Evolutionary conservation across 2,329 filamentous ascomycete genomes (phyloP), one percentile per base, ranked within the genome.

Genomic region (Furcasterigmium sp.): DNA sequence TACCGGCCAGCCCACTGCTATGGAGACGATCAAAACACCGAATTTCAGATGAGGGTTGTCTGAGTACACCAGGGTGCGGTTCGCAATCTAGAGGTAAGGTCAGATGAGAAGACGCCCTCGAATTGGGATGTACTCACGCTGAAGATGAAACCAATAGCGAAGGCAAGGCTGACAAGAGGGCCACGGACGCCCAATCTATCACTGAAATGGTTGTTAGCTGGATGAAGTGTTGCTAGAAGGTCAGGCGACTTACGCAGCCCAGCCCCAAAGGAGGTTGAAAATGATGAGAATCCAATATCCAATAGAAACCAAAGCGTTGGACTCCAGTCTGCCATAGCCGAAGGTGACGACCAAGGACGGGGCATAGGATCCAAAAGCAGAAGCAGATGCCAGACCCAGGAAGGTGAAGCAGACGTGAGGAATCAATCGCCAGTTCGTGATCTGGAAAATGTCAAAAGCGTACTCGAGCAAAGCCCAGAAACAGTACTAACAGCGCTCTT

Each of bases 391-490:
- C 8, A 63, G 50, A 30, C 54, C 55, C 5, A 43, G 36, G 34
- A 64, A 53, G 2, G 59, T 62, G 21, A 50, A 55, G 4, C 59
- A 36, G 25, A 65, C 34, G 34, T 67, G 64, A 4, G 62, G 57
- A 10, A 65, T 46, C 8, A 67, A 53, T 13, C 48, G 55, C 62
- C 61, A 65, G 50, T 66, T 66, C 11, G 60, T 62, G n/a, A 65
- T 52, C 58, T 65, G 32, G 10, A 4, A 8, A 2, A 5, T 6
- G 30, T 50, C 9, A 50, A 45, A 26, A n/a, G n/a, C n/a, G n/a
- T n/a, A n/a, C n/a, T n/a, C n/a, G n/a, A n/a, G n/a, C n/a, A n/a
- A n/a, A n/a, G n/a, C n/a, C 3, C n/a, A 5, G 20, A 25, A 20
- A 7, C 3, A 3, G 10, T 8, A 25, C 60, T 23, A 50, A 65